Base-by-base conservation (phyloP, 2,329 filamentous ascomycete genomes). In the Calonectria hongkongensis region DNA sequence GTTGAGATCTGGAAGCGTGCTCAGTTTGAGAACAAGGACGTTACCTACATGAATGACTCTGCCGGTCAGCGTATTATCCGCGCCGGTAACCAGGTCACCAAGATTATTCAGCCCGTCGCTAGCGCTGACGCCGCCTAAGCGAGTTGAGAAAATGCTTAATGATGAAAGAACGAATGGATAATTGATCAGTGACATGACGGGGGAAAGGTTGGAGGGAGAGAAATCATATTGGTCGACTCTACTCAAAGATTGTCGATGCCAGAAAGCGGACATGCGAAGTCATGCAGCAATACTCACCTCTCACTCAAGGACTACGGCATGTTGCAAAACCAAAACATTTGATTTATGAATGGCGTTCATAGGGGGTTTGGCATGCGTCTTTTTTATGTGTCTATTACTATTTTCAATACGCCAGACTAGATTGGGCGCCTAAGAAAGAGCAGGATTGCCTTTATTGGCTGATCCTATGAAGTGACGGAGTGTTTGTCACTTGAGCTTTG, bases 1-100 rank as follows among this genome's bases (percentile, higher is more conserved):
- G 95, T 97, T 33, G 95, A 97, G 89, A 95, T 97, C 85, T 97
- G 95, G 95, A 97, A 97, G 91, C 93, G 94, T 50, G 92, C 94
- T 70, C 93, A 96, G 84, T 91, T 92, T 79, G 94, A 96, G 86
- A 95, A 94, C 88, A 96, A 96, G 88, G 94, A 96, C 79, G 89
- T 94, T 71, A 91, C 92, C 71, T 92, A 94, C 77, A 91, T 95
- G 83, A 95, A 94, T 83, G 96, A 98, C 83, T 94, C 92, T 18
- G 88, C 91, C 67, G 96, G 95, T 64, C 90, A 95, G 84, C 92
- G 94, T 76, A 95, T 98, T 79, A 91, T 97, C 81, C 93, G 96
- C 76, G 95, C 96, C 76, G 95, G 95, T 67, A 89, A 92, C 80
- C 96, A 98, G 87, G 91, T 94, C 72, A 98, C 96, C 78, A 95